Conservation (phyloP, 106 monocot species). For the Dactylorhiza incarnata region DNA sequence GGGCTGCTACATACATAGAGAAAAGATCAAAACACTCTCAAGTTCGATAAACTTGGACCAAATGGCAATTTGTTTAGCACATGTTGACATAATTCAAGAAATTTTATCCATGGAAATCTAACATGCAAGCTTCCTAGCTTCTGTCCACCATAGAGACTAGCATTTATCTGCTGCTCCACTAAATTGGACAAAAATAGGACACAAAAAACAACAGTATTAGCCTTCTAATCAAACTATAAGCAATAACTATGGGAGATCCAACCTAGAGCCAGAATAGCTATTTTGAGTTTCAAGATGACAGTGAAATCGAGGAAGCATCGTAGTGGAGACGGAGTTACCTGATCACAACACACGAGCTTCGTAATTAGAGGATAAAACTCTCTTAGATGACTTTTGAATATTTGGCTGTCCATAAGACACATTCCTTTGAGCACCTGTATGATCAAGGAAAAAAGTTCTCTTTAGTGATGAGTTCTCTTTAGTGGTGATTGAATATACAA, state of each 20-base stretch:
- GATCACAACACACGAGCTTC: conserved; percentile 80
- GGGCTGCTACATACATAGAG: no score
- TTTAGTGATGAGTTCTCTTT: background rate
- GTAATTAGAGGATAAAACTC: conserved; percentile 79
- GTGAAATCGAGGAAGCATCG: background rate
- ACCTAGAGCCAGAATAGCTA: background rate
- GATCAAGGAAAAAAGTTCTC: conserved; percentile 1
- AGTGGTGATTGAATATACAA: background rate
- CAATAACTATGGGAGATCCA: conserved; percentile 1
- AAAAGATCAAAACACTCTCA: no score
- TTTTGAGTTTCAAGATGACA: background rate
- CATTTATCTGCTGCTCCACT: background rate
- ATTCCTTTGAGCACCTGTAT: conserved; percentile 76
- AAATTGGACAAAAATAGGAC: background rate
- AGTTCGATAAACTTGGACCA: no score
- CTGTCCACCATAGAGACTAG: background rate
- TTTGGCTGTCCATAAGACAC: conserved; percentile 53
- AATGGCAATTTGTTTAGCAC: no score
- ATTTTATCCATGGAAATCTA: background rate
- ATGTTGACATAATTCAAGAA: no score
- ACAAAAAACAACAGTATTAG: background rate
- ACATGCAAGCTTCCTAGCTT: background rate
- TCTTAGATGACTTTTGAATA: conserved; percentile 67
- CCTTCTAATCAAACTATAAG: background rate
- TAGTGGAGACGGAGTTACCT: conserved; percentile 34